Evolutionary conservation across 306 rosid species (phyloP), one percentile per base, ranked within the genome.

Genomic region (Citrullus colocynthis): DNA sequence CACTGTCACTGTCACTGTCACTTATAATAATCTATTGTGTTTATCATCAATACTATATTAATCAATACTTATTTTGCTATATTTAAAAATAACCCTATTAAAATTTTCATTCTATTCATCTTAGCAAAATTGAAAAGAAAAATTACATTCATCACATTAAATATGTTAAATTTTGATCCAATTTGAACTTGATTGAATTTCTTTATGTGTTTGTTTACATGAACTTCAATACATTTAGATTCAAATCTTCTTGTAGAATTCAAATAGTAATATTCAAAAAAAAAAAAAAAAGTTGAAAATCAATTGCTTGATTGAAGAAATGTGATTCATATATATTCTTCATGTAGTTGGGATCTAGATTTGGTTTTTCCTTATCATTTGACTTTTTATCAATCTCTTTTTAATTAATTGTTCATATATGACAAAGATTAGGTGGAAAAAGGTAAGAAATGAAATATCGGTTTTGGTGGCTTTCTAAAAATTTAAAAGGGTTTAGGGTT

Each of bases 381-480:
- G 54, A 48, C 54, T 48, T 70, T 70, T 20, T 10, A 44, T 69
- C 32, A n/a, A 66, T 66, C 30, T 51, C 1, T 51, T 51, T 51
- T 2, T 69, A 48, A 3, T 69, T 39, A 44, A 6, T 69, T 69
- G 17, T 69, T 39, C 48, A 69, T 69, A n/a, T 41, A 9, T 5
- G 14, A 11, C 59, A 72, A 48, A 72, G 77, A 28, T 72, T 72
- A 72, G 77, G 73, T 37, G 10, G 71, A 76, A 80, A 75, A 85
- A 82, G 45, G 2, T 73, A 79, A 75, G 63, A 24, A 62, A 85
- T 78, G 24, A 20, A 18, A 9, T 0, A 9, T 39, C 49, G 79
- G 49, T 55, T 67, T 83, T 6, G 85, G 77, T 78, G 77, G 64
- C 28, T 79, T 56, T 28, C 17, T 30, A 32, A 6, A 62, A 62